These are phyloP conservation scores for Acorus gramineus DNA, from an alignment of 106 monocot genomes.

Conservation along the genomic window DNA sequence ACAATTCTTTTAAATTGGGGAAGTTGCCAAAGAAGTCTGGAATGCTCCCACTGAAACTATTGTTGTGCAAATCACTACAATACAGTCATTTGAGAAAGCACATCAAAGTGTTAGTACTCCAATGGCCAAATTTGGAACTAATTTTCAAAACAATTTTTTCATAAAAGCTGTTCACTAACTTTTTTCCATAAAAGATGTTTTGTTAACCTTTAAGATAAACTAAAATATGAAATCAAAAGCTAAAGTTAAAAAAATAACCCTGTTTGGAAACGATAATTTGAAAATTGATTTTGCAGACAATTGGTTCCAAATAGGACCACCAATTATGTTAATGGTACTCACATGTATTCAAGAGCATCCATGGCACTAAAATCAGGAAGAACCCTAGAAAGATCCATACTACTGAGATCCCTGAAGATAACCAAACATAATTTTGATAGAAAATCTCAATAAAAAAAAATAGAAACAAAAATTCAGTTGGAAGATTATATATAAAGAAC, in stretches of 20 bases:
- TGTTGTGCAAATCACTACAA: slow-evolving; percentile 16
- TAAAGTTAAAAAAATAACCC: too few relatives aligned
- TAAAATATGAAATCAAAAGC: too few relatives aligned
- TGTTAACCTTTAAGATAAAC: too few relatives aligned
- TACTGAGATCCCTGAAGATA: slow-evolving; percentile 11
- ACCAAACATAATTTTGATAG: neutral
- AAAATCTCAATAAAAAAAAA: neutral
- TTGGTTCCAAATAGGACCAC: too few relatives aligned
- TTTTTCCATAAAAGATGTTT: too few relatives aligned
- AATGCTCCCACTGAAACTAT: slow-evolving; percentile 13
- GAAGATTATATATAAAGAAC: neutral
- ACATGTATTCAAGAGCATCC: slow-evolving; percentile 15
- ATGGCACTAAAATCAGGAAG: slow-evolving; percentile 22
- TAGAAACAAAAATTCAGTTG: neutral
- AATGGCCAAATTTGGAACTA: too few relatives aligned
- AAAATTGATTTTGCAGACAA: too few relatives aligned
- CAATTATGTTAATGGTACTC: neutral
- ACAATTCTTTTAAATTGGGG: slow-evolving; percentile 13
- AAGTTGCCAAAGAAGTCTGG: slow-evolving; percentile 19
- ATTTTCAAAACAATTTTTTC: too few relatives aligned
- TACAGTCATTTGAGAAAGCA: neutral
- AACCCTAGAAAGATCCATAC: slow-evolving; percentile 17
- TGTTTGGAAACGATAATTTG: too few relatives aligned
- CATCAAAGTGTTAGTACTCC: neutral
- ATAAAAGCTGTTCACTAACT: too few relatives aligned